Evolutionary conservation across 495 filamentous ascomycete genomes (phyloP).

Genomic region (Aspergillus affinis): DNA sequence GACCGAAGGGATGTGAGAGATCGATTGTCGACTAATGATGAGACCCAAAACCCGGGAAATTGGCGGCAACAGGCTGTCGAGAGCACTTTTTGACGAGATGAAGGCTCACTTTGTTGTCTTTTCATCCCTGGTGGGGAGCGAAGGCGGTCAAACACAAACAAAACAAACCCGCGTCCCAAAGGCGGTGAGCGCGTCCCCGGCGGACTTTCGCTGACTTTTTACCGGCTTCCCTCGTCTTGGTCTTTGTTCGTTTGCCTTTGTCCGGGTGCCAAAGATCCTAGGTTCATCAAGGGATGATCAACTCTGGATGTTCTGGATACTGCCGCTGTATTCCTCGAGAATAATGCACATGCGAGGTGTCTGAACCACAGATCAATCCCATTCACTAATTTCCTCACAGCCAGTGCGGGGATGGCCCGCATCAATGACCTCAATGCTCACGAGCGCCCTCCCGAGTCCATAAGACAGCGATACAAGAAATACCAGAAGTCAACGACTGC

Average conservation of each 20-base stretch:
- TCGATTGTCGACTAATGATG: slow-evolving; percentile 14
- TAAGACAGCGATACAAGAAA: slow-evolving; percentile 66
- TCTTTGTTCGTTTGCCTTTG: not conserved
- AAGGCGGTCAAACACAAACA: slow-evolving; percentile 35
- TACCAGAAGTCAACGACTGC: slow-evolving; percentile 48
- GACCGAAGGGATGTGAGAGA: not conserved
- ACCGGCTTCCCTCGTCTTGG: not conserved
- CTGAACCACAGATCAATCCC: not conserved
- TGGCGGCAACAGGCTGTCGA: slow-evolving; percentile 4
- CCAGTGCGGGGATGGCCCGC: slow-evolving; percentile 30
- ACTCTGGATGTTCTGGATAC: not conserved
- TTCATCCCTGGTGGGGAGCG: slow-evolving; percentile 22
- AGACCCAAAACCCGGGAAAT: slow-evolving; percentile 15
- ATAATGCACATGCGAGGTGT: not conserved
- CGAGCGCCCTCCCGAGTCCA: slow-evolving; percentile 63
- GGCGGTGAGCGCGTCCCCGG: slow-evolving; percentile 37
- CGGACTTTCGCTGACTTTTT: slow-evolving; percentile 5
- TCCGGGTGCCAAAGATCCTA: not conserved
- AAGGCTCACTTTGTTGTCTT: slow-evolving; percentile 16
- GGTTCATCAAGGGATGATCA: not conserved
- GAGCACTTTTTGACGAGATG: slow-evolving; percentile 8
- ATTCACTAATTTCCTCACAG: not conserved
- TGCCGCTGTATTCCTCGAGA: not conserved
- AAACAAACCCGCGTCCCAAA: slow-evolving; percentile 39
- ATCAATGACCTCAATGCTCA: slow-evolving; percentile 63